These are phyloP conservation scores for Apophysomyces sp. DNA, from an alignment of 371 early-diverging fungal species.

Conservation along the genomic window DNA sequence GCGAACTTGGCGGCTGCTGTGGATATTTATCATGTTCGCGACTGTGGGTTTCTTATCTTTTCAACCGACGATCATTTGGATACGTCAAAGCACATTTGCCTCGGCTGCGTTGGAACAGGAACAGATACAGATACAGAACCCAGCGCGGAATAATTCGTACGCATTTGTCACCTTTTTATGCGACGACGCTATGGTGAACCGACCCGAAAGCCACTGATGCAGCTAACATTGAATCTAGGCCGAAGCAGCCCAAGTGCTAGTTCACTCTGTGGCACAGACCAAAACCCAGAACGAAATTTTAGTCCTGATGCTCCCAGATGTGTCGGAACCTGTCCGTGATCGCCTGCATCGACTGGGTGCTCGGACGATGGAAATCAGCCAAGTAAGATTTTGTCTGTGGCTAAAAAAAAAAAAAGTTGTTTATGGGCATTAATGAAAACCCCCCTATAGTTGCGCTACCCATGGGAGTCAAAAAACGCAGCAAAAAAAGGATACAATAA, in stretches of 20 bases:
- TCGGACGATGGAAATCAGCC: slow-evolving; percentile 24
- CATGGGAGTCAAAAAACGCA: slow-evolving; percentile 29
- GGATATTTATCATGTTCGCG: not conserved
- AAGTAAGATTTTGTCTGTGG: no score
- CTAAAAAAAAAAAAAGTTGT: no score
- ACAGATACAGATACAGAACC: not conserved
- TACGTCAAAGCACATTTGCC: not conserved
- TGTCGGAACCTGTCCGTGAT: slow-evolving; percentile 12
- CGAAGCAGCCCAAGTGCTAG: slow-evolving; percentile 28
- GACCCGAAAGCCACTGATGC: not conserved
- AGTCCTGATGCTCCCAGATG: slow-evolving; percentile 29
- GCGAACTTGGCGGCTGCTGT: not conserved
- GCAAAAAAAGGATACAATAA: slow-evolving; percentile 34
- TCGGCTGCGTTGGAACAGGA: not conserved
- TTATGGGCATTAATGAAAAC: slow-evolving; percentile 12
- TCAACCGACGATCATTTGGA: not conserved
- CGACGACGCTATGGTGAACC: slow-evolving; percentile 35
- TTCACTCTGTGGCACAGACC: slow-evolving; percentile 26
- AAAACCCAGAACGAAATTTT: slow-evolving; percentile 27
- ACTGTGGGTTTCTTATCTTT: not conserved
- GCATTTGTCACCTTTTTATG: slow-evolving; percentile 39
- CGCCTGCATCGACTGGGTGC: slow-evolving; percentile 27
- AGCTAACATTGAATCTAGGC: no score
- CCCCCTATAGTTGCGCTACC: slow-evolving; percentile 12
- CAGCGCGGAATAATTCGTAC: not conserved